Evolutionary conservation across 371 early-diverging fungal species (phyloP), one percentile per base, ranked within the genome.

Genomic region (Mortierella sp.): DNA sequence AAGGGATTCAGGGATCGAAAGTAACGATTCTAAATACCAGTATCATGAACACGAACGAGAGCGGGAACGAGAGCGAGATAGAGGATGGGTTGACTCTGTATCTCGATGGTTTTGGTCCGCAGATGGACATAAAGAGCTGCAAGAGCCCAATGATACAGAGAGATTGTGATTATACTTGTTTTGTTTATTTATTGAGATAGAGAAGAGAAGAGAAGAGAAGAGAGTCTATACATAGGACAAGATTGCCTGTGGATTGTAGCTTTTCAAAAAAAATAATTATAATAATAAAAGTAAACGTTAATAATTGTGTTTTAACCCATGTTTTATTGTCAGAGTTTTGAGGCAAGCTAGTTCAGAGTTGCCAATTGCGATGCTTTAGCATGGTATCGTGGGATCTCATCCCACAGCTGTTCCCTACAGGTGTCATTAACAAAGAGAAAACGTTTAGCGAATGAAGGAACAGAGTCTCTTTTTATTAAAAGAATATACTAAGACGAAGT

Each of bases 361-460:
- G 62, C 52, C 18, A 59, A 6, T 12, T 64, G 66, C 11, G 51
- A 16, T 20, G 63, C 20, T 40, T 66, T 73, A 32, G 55, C 24
- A 60, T 72, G 66, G 64, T 47, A 81, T 11, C 59, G 75, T 10
- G 81, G 81, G 14, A 81, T 81, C 16, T 81, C 81, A 0, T 75
- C 75, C 63, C 67, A 75, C 37, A 79, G 68, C 45, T 79, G 79
- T 30, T 74, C 74, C 79, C 76, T 76, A 59, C 9, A n/a, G 52
- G 39, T 10, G 11, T 40, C n/a, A 55, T 10, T 58, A n/a, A 54
- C n/a, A 54, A 8, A 66, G 32, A 59, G 43, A 14, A 5, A n/a
- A 55, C 2, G 28, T 28, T 30, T 55, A 55, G 30, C 28, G 18
- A 55, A 52, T 9, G 20, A 9, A 22, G 2, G 9, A 20, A n/a